Evolutionary conservation across 2,329 filamentous ascomycete genomes (phyloP), one percentile per base, ranked within the genome.

Genomic region (Cryphonectria radicalis): DNA sequence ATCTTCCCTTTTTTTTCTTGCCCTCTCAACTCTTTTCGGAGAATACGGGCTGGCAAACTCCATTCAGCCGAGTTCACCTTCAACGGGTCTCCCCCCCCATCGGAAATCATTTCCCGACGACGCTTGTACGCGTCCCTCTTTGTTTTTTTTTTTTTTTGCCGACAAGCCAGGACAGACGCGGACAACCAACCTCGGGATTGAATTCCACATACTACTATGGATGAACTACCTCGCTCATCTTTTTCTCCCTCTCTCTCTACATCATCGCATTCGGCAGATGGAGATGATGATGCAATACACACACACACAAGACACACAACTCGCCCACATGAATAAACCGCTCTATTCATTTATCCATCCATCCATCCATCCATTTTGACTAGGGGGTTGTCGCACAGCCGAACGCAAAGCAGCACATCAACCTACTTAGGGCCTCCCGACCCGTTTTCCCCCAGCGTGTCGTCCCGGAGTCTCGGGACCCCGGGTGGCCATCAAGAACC

Each of bases 51-150:
- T 19, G 22, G 46, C 46, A 50, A 4, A 10, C 14, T 35, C 46
- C 64, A 57, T 66, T 55, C 64, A 66, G 64, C 64, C 64, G 64
- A 42, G 19, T 22, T 28, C 14, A 25, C 43, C 63, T n/a, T 50
- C 17, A 46, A 19, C 22, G 63, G 32, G 32, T 1, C n/a, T n/a
- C n/a, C n/a, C 28, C 28, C 28, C 28, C 46, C 1, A 40, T 35
- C 46, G 64, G 64, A 19, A 57, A 66, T n/a, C 14, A 8, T 14
- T 25, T 66, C 43, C 64, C 64, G 64, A 57, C 32, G 3, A 35
- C 8, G 17, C 32, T 42, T n/a, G n/a, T n/a, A n/a, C n/a, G n/a
- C n/a, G n/a, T n/a, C n/a, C n/a, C n/a, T n/a, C n/a, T n/a, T n/a
- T n/a, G n/a, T n/a, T n/a, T 42, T 5, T 19, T 17, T 17, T 46